Percentiles rank a stretch among this genome's conserved stretches.
These are phyloP conservation scores for Xylariaceae sp. DNA, from an alignment of 2,329 filamentous ascomycete genomes.

Conservation along the genomic window DNA sequence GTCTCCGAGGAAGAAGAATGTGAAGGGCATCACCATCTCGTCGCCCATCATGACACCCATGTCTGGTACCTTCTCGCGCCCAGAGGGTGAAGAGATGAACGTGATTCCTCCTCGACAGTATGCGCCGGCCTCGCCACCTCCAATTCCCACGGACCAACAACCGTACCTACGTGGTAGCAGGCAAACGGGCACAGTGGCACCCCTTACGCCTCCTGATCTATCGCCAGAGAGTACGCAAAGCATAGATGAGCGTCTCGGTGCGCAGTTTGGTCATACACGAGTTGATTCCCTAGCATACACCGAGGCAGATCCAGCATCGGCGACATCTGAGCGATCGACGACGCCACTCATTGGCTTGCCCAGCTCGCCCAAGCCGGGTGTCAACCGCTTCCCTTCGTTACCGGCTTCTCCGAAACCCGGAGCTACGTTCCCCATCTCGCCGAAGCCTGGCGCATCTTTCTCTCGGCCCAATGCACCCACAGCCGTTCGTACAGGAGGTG, in stretches of 20 bases:
- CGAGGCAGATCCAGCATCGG: constrained; percentile 58
- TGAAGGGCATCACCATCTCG: constrained; percentile 63
- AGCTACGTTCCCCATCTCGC: constrained; percentile 47
- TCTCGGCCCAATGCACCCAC: constrained; percentile 56
- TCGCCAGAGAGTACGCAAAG: constrained; percentile 56
- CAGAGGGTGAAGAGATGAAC: constrained; percentile 62
- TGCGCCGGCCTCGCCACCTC: constrained; percentile 61
- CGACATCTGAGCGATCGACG: constrained; percentile 57
- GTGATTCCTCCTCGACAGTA: constrained; percentile 64
- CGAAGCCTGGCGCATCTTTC: constrained; percentile 58
- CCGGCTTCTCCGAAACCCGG: constrained; percentile 46
- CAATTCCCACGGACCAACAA: constrained; percentile 56
- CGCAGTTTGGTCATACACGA: constrained; percentile 47
- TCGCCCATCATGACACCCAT: constrained; percentile 70
- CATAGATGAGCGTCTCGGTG: constrained; percentile 63
- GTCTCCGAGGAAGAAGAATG: constrained; percentile 61
- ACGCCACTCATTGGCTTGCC: constrained; percentile 59
- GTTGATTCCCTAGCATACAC: constrained; percentile 46
- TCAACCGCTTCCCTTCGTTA: constrained; percentile 44
- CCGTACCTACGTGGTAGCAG: constrained; percentile 43
- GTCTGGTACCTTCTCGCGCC: constrained; percentile 63
- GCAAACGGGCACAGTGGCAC: constrained; percentile 46
- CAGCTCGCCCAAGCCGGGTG: constrained; percentile 49
- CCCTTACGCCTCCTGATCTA: constrained; percentile 52
- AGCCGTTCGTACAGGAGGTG: constrained; percentile 62